Base-by-base conservation (phyloP, 306 rosid species). In the Inga laurina region DNA sequence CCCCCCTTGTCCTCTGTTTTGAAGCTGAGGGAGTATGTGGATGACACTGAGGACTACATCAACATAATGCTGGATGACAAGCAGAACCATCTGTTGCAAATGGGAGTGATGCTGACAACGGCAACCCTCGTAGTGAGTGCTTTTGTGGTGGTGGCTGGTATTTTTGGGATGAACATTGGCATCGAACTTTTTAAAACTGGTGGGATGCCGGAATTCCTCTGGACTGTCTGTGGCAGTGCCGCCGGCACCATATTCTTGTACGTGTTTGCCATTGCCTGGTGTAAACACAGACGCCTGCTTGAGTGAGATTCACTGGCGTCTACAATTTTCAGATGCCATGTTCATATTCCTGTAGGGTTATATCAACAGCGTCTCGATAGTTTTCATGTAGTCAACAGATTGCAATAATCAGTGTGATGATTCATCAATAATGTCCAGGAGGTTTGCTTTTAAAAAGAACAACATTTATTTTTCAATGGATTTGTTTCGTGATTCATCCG, bases 11-110 rank as follows among this genome's bases (percentile, higher is more conserved):
- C 64, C 27, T n/a, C 30, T 57, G 64, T 57, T 21, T 57, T 87
- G 82, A 86, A 96, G 98, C 88, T 97, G 87, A 88, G 97, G 88
- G 99, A 97, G 91, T 97, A 97, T 8, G 99, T 97, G 0, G 99
- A 97, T 67, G 98, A 94, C 92, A 97, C 99, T 0, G 99, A 97
- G 88, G 99, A 97, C 82, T 97, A 94, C 83, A 97, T 97, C 90
- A 94, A 97, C 91, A 97, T 97, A 49, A 97, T 97, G 99, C 88
- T 97, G 90, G 99, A 97, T 87, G 98, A 97, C 93, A 97, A 97
- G 79, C 99, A 97, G 92, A 97, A 97, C 82, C 97, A 94, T 86
- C 95, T 94, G 56, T 92, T 97, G 71, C 99, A 94, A 87, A 97
- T 97, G 99, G 98, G 99, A 85, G 99, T 97, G 73, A 92, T 94